phyloP scores from a whole-genome alignment of 2,329 filamentous ascomycete genomes.

The Aspergillus sp. region DNA sequence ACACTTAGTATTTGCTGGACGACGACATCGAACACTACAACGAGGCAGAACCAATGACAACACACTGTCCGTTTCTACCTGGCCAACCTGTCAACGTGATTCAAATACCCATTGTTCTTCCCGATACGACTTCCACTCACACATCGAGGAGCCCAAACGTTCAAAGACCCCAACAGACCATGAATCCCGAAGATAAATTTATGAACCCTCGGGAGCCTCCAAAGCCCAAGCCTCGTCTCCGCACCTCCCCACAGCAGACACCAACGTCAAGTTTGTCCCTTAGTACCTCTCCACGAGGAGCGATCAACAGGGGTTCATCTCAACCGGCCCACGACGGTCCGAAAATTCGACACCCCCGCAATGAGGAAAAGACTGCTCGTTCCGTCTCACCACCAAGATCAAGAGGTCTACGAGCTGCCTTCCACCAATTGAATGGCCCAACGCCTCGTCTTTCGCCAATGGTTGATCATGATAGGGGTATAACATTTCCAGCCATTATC shows the following conservation, averaged over 20 bases:
- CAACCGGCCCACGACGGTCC: constrained; percentile 34
- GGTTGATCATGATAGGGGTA: constrained; percentile 6
- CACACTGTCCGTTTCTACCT: constrained; percentile 78
- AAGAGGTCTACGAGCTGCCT: constrained; percentile 37
- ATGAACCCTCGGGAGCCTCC: constrained; percentile 64
- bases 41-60: constrained; percentile 69
- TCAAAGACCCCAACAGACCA: constrained; percentile 63
- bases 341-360: constrained; percentile 18
- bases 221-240: constrained; percentile 48
- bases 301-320: constrained; percentile 31
- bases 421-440: constrained; percentile 35
- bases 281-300: constrained; percentile 26
- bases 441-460: constrained; percentile 19
- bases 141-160: constrained; percentile 67
- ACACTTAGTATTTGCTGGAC: constrained; percentile 74
- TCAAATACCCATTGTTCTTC: constrained; percentile 70
- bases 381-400: constrained; percentile 39
- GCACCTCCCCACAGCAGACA: constrained; percentile 43
- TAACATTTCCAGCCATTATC: background rate
- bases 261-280: constrained; percentile 26
- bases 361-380: constrained; percentile 30
- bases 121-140: constrained; percentile 43
- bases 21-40: constrained; percentile 76
- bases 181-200: constrained; percentile 77
- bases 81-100: constrained; percentile 86